These are phyloP conservation scores for Dovyalis caffra DNA, from an alignment of 345 rosid species.

Conservation along the genomic window DNA sequence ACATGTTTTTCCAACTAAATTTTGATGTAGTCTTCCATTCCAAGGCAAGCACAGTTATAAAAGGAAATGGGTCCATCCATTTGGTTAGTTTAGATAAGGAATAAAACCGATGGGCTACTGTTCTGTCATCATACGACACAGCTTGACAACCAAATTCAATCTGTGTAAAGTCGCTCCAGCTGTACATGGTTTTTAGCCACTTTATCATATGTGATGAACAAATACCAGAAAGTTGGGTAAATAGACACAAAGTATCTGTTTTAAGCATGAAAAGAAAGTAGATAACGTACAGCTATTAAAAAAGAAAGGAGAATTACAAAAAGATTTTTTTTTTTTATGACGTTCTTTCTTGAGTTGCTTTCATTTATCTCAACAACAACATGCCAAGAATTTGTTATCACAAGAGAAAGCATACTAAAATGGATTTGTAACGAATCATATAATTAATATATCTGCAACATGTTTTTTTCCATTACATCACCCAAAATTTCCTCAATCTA, in stretches of 20 bases:
- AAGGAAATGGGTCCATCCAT: too few species aligned
- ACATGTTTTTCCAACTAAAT: too few species aligned
- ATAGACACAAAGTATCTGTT: background rate
- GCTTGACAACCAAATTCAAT: background rate
- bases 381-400: background rate
- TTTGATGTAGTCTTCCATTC: too few species aligned
- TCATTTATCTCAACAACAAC: background rate
- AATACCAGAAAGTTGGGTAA: background rate
- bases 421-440: too few species aligned
- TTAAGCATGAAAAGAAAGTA: background rate
- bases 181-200: background rate
- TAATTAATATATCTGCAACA: too few species aligned
- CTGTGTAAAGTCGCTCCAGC: background rate
- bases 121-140: background rate
- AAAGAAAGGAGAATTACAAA: too few species aligned
- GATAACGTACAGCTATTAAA: background rate
- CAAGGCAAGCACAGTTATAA: background rate
- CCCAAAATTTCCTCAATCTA: too few species aligned
- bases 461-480: too few species aligned
- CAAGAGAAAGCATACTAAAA: too few species aligned
- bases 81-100: too few species aligned
- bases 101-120: background rate
- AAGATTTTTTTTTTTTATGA: too few species aligned
- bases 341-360: background rate
- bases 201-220: background rate